Percentiles rank a stretch among this genome's conserved stretches.
phyloP scores from a whole-genome alignment of 139 green algal species.

The Nannochloris sp. region DNA sequence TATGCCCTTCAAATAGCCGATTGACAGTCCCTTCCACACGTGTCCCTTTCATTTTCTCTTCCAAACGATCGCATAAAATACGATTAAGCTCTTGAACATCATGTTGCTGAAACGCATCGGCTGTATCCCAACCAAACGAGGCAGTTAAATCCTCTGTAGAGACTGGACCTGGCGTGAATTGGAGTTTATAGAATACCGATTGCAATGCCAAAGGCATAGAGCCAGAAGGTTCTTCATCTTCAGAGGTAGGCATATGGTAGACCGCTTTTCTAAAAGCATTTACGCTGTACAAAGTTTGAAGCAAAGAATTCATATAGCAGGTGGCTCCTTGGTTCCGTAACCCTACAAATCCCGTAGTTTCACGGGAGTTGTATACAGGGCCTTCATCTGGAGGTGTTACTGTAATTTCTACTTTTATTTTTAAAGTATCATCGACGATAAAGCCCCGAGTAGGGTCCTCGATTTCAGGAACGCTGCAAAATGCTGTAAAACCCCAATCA shows the following conservation, averaged over 20 bases:
- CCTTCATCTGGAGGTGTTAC: constrained; percentile 17
- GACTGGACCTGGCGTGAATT: constrained; percentile 67
- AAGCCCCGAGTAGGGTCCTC: constrained; percentile 48
- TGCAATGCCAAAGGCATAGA: constrained; percentile 93
- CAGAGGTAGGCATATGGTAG: constrained; percentile 92
- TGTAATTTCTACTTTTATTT: constrained; percentile 41
- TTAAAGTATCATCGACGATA: constrained; percentile 51
- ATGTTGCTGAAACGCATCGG: constrained; percentile 95
- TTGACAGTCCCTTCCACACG: constrained; percentile 85
- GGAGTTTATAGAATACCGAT: constrained; percentile 93
- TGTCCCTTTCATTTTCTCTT: constrained; percentile 99
- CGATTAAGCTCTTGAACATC: constrained; percentile 98
- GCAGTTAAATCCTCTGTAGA: constrained; percentile 92
- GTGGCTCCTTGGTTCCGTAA: constrained; percentile 97
- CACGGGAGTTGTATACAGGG: constrained; percentile 71
- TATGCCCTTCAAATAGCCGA: constrained; percentile 91
- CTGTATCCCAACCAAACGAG: constrained; percentile 93
- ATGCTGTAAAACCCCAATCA: constrained; percentile 85
- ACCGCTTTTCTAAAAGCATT: constrained; percentile 90
- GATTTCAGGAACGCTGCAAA: constrained; percentile 59
- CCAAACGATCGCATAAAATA: constrained; percentile 93
- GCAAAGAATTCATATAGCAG: constrained; percentile 99
- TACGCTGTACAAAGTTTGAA: constrained; percentile 95
- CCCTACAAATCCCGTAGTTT: constrained; percentile 88
- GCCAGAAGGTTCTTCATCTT: constrained; percentile 60